Evolutionary conservation across 2,329 filamentous ascomycete genomes (phyloP).

Genomic region (Periconia sp.): DNA sequence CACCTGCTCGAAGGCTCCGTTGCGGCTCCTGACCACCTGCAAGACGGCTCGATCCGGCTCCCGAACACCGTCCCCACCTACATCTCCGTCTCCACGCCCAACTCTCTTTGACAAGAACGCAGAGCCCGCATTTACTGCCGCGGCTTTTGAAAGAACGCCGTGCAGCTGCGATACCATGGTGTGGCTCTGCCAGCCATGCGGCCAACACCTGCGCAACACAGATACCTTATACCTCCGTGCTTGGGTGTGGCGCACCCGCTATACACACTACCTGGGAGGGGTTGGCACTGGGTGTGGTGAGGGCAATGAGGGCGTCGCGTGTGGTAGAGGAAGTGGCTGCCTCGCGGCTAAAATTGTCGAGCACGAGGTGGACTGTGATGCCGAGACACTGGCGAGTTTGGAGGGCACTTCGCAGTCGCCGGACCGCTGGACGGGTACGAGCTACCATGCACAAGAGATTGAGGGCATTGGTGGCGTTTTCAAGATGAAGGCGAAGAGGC

Average conservation of each 20-base stretch:
- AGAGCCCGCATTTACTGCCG: constrained; percentile 51
- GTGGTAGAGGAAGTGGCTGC: constrained; percentile 78
- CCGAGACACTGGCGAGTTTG: constrained; percentile 67
- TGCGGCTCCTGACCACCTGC: constrained; percentile 58
- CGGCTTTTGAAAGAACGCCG: constrained; percentile 58
- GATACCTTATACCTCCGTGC: constrained; percentile 69
- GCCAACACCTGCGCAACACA: constrained; percentile 68
- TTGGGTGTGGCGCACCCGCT: constrained; percentile 89
- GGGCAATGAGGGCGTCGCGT: constrained; percentile 85
- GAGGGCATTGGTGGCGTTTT: constrained; percentile 88
- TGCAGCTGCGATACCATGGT: constrained; percentile 69
- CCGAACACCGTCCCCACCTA: constrained; percentile 27
- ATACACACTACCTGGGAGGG: constrained; percentile 77
- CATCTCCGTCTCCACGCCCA: constrained; percentile 27
- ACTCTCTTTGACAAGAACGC: constrained; percentile 20
- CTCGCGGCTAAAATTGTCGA: constrained; percentile 78
- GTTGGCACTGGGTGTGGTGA: constrained; percentile 88
- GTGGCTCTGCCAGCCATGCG: constrained; percentile 88
- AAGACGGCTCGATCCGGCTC: constrained; percentile 27
- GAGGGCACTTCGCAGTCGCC: constrained; percentile 49
- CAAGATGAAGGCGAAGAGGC: constrained; percentile 85
- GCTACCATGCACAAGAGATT: constrained; percentile 86
- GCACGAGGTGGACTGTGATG: constrained; percentile 84
- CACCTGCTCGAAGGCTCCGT: constrained; percentile 74
- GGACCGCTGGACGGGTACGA: constrained; percentile 64